phyloP scores from a whole-genome alignment of 345 rosid genomes.

The Populus alba region DNA sequence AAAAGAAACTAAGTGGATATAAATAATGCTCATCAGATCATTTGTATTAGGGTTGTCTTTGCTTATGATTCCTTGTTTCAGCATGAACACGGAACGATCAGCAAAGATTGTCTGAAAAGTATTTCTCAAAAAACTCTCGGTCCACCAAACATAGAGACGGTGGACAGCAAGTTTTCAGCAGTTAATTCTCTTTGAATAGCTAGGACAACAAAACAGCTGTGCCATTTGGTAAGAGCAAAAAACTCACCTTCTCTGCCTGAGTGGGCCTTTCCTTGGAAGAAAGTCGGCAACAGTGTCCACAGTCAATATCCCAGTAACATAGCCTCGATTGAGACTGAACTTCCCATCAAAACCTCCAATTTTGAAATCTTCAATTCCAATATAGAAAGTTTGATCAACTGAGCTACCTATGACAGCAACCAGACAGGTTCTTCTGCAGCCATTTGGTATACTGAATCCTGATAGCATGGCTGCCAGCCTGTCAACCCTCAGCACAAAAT shows the following conservation, averaged over 20 bases:
- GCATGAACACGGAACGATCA: no score
- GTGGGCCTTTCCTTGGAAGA: constrained; percentile 84
- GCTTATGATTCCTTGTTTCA: no score
- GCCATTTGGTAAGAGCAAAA: background rate
- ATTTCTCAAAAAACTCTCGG: no score
- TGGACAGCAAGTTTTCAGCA: background rate
- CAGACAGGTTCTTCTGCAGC: constrained; percentile 68
- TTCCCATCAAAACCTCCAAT: constrained; percentile 69
- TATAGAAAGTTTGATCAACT: constrained; percentile 39
- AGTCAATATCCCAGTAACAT: constrained; percentile 86
- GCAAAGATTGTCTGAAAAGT: no score
- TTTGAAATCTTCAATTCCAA: constrained; percentile 68
- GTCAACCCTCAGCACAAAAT: constrained; percentile 70
- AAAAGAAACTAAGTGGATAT: no score
- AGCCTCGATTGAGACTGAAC: constrained; percentile 59
- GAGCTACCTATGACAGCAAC: constrained; percentile 79
- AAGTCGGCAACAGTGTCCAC: constrained; percentile 84
- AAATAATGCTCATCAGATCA: no score
- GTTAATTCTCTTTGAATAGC: background rate
- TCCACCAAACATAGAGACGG: background rate
- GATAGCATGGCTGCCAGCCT: constrained; percentile 71
- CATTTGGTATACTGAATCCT: constrained; percentile 67
- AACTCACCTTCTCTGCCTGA: constrained; percentile 66
- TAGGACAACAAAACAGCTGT: background rate
- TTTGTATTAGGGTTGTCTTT: no score